Percentiles rank a stretch among this genome's conserved stretches.
These are phyloP conservation scores for Galeopsis tetrahit DNA, from an alignment of 257 asterid species.

Conservation along the genomic window DNA sequence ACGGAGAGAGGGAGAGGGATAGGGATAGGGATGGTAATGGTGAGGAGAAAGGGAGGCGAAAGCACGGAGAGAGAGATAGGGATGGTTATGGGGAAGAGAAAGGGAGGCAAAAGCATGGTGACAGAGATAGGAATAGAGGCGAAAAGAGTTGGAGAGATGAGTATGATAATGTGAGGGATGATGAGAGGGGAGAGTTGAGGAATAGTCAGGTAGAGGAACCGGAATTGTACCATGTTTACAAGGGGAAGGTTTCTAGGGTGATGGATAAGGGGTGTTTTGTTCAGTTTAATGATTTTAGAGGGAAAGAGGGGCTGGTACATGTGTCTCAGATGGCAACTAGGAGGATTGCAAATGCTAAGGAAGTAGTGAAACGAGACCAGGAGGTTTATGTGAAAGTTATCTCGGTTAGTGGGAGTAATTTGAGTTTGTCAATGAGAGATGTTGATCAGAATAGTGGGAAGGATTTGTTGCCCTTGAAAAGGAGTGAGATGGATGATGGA, in stretches of 20 bases:
- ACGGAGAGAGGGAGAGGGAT: conserved; percentile 27
- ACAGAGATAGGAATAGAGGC: conserved; percentile 38
- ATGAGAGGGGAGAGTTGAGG: conserved; percentile 42
- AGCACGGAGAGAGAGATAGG: conserved; percentile 30
- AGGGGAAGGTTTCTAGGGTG: conserved; percentile 89
- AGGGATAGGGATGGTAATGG: conserved; percentile 29
- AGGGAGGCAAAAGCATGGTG: conserved; percentile 40
- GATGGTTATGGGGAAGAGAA: conserved; percentile 32
- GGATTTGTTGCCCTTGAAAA: conserved; percentile 84
- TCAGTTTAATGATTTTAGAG: conserved; percentile 69
- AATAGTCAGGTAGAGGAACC: conserved; percentile 52
- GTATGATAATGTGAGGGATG: conserved; percentile 54
- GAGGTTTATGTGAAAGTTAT: conserved; percentile 89
- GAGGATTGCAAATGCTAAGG: conserved; percentile 86
- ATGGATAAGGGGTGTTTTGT: conserved; percentile 96
- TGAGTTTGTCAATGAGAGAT: conserved; percentile 92
- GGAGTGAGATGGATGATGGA: conserved; percentile 59
- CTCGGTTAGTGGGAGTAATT: conserved; percentile 75
- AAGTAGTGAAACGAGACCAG: conserved; percentile 87
- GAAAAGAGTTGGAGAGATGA: conserved; percentile 34
- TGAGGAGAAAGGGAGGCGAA: conserved; percentile 40
- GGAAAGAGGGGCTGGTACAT: conserved; percentile 90
- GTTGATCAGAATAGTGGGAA: conserved; percentile 90
- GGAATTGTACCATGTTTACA: conserved; percentile 68
- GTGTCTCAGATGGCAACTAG: conserved; percentile 86